Base-by-base conservation (phyloP, 306 rosid genomes). In the Betula pendula region DNA sequence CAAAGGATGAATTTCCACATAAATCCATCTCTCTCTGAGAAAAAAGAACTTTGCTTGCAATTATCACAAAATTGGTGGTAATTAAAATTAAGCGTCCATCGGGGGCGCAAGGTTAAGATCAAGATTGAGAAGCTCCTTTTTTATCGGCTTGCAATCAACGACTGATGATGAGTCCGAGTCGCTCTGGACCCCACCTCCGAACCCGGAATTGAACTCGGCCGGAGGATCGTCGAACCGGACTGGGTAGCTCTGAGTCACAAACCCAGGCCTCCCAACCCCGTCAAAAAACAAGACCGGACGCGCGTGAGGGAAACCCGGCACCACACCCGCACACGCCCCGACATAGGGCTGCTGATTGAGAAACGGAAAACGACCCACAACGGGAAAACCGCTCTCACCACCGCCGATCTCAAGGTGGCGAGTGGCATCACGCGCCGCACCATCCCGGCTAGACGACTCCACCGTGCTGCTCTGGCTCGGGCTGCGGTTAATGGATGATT, bases 101-200 rank as follows among this genome's bases (percentile, higher is more conserved):
- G 94, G 94, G 1, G 91, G 90, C 68, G 94, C 90, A 0, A 90
- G 82, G 79, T 90, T 90, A 31, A 90, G 94, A 82, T 90, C 92
- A 19, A 90, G 92, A 72, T 88, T 87, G 35, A 90, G 83, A 3
- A 47, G 79, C 78, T 66, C 29, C 5, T 38, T 66, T 8, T 38
- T 66, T 8, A 68, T 83, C 22, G 94, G 91, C 38, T 79, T 85
- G 55, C 60, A 85, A 75, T 88, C 90, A 2, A 82, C 80, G 43
- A 79, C 85, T 8, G 88, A 85, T 12, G 91, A 85, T 0, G 89
- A 85, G 62, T 86, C 90, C 0, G 90, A 80, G 49, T 90, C 86
- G 44, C 86, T 87, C 74, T 81, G 88, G n/a, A 63, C 44, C 44
- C 76, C 74, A 59, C 80, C n/a, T n/a, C n/a, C n/a, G n/a, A n/a